Evolutionary conservation across 495 filamentous ascomycete species (phyloP).

Genomic region (Pyronema domesticum): DNA sequence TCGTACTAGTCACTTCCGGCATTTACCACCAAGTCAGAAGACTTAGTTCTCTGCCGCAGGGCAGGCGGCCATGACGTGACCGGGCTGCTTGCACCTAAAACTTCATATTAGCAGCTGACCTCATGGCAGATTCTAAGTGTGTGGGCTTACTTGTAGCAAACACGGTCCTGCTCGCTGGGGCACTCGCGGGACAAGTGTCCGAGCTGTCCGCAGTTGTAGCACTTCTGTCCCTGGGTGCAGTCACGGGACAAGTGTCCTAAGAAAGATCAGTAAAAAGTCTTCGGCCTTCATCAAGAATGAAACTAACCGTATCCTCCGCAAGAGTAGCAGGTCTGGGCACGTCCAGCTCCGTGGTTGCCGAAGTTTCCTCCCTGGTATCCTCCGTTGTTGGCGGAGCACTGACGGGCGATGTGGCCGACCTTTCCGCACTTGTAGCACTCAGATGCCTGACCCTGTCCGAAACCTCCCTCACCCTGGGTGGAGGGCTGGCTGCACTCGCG

Average conservation of each 20-base stretch:
- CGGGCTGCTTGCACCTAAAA: conserved; percentile 76
- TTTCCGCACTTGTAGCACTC: conserved; percentile 99
- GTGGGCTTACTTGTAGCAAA: conserved; percentile 61
- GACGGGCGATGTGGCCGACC: conserved; percentile 91
- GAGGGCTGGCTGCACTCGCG: conserved; percentile 63
- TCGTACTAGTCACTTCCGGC: neutral
- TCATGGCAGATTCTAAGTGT: conserved; percentile 3
- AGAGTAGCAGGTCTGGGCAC: conserved; percentile 81
- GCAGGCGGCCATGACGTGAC: conserved; percentile 88
- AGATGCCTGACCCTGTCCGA: conserved; percentile 34
- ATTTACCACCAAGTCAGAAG: neutral
- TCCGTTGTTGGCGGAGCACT: conserved; percentile 56
- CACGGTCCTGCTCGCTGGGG: conserved; percentile 83
- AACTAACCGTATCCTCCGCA: conserved; percentile 63
- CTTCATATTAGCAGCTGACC: neutral
- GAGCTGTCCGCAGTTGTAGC: conserved; percentile 97
- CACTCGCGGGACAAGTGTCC: conserved; percentile 92
- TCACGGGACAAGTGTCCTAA: conserved; percentile 79
- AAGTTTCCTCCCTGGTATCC: conserved; percentile 25
- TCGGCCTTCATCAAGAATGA: neutral
- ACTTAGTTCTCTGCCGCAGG: conserved; percentile 34
- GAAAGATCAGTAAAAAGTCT: conserved; percentile 7
- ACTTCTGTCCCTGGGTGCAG: conserved; percentile 97
- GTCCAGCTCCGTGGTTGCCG: conserved; percentile 26
- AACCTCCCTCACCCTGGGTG: conserved; percentile 30